Percentiles rank a stretch among this genome's conserved stretches.
phyloP scores from a whole-genome alignment of 2,329 filamentous ascomycete genomes.

The Calonectria ilicicola region DNA sequence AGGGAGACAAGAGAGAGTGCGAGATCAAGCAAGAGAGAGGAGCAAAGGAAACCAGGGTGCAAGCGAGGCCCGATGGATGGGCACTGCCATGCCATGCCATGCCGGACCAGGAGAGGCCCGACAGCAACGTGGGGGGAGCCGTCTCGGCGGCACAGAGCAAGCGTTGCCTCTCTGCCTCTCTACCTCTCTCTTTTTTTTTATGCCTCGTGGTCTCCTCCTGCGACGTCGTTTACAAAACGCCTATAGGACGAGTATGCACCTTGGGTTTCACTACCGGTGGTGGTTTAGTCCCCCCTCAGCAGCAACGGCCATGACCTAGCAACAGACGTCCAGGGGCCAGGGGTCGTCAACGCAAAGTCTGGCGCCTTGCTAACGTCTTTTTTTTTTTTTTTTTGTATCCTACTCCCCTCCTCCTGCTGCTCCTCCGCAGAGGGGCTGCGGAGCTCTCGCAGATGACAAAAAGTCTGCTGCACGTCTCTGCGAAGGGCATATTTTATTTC shows the following conservation, averaged over 20 bases:
- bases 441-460: slow-evolving; percentile 6
- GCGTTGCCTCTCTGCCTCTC: not conserved
- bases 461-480: slow-evolving; percentile 15
- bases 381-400: not conserved
- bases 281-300: not conserved
- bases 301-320: not conserved
- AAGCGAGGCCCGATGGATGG: not conserved
- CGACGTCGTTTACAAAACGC: not conserved
- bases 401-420: no score
- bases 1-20: not conserved
- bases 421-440: not conserved
- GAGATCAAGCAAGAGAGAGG: no score
- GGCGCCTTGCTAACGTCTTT: slow-evolving; percentile 9
- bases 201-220: not conserved
- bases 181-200: not conserved
- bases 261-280: not conserved
- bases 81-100: not conserved
- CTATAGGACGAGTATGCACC: slow-evolving; percentile 4
- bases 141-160: not conserved
- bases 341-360: not conserved
- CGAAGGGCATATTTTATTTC: slow-evolving; percentile 14
- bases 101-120: not conserved
- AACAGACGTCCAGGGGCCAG: slow-evolving; percentile 5
- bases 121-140: not conserved
- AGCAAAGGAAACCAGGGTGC: not conserved